Conservation (phyloP, 2,329 filamentous ascomycete species). For the Tolypocladium ovalisporum region DNA sequence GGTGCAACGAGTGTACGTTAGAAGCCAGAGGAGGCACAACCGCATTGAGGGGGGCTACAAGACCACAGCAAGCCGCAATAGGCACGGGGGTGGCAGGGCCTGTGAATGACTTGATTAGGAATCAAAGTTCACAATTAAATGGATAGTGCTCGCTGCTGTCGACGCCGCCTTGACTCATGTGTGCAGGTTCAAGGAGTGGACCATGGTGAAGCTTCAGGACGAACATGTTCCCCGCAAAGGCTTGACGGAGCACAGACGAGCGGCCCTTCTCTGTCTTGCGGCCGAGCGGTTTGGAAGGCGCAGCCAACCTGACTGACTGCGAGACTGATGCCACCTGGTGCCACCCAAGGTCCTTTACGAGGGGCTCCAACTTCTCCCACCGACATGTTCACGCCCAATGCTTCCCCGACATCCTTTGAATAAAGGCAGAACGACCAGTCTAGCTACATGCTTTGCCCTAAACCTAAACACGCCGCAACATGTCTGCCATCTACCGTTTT, state of each 20-base stretch:
- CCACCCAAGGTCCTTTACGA: not conserved
- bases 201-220: not conserved
- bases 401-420: not conserved
- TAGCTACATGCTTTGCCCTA: not conserved
- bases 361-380: not conserved
- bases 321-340: not conserved
- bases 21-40: not conserved
- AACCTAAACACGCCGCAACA: not conserved
- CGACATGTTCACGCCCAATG: not conserved
- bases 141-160: not conserved
- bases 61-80: not conserved
- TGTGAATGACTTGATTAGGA: not conserved
- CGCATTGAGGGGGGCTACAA: not conserved
- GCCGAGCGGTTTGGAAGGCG: not conserved
- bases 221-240: not conserved
- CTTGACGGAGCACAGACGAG: not conserved
- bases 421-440: not conserved
- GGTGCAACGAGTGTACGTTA: conserved; percentile 14
- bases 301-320: not conserved
- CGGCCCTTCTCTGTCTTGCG: not conserved
- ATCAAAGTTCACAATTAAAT: not conserved
- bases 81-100: not conserved
- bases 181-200: not conserved
- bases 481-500: not conserved
- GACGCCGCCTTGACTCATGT: not conserved